phyloP scores from a whole-genome alignment of 768 basidiomycete genomes.

The Jaapia argillacea region DNA sequence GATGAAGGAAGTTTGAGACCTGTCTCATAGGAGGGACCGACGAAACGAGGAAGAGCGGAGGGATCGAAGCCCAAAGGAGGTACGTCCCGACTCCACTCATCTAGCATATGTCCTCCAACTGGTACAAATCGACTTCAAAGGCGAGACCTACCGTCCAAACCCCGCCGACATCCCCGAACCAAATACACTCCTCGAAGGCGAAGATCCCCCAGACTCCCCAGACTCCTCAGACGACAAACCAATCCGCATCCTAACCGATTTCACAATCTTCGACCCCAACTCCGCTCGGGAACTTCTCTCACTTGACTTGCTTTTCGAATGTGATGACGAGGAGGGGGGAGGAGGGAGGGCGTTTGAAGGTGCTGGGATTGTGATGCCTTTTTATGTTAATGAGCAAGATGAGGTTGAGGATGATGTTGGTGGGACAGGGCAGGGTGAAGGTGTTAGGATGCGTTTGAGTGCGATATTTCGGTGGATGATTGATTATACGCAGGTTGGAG shows the following conservation, averaged over 20 bases:
- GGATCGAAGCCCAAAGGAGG: too few relatives aligned
- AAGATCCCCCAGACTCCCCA: conserved; percentile 14
- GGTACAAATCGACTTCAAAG: too few relatives aligned
- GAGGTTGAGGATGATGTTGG: conserved; percentile 47
- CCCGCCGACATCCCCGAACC: conserved; percentile 8
- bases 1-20: background rate
- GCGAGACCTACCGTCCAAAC: conserved; percentile 1
- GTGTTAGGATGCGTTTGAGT: conserved; percentile 30
- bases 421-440: conserved; percentile 18
- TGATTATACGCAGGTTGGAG: conserved; percentile 37
- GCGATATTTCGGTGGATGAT: conserved; percentile 37
- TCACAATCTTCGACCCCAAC: conserved; percentile 48
- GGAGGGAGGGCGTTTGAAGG: conserved; percentile 36
- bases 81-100: too few relatives aligned
- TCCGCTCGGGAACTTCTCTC: conserved; percentile 34
- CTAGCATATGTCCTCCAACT: too few relatives aligned
- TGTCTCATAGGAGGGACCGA: too few relatives aligned
- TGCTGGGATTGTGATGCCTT: conserved; percentile 41
- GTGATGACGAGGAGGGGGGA: conserved; percentile 12
- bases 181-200: conserved; percentile 16
- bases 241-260: conserved; percentile 45
- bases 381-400: conserved; percentile 47
- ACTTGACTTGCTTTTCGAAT: too few relatives aligned
- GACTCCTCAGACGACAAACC: conserved; percentile 29
- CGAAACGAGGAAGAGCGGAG: too few relatives aligned